phyloP scores from a whole-genome alignment of 768 basidiomycete species.

The Cystobasidium tubakii region DNA sequence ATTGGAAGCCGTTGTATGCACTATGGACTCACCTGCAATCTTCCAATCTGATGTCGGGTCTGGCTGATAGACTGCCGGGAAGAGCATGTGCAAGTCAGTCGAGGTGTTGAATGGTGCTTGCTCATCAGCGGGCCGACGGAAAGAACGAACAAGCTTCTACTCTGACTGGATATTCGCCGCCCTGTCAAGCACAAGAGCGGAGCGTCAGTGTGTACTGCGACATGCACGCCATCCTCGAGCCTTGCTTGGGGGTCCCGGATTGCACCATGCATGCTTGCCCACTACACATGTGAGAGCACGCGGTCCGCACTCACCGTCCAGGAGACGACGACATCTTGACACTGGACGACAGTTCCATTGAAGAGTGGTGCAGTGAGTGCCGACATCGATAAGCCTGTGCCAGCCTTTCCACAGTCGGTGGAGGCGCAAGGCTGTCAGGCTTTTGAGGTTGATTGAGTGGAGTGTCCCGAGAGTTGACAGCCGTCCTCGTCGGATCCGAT shows the following conservation, averaged over 20 bases:
- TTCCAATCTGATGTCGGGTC: slow-evolving; percentile 13
- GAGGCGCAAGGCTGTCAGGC: too few species aligned
- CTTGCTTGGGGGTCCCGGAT: too few species aligned
- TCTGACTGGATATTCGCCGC: slow-evolving; percentile 26
- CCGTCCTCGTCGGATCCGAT: too few species aligned
- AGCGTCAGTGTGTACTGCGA: background rate
- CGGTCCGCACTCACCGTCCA: slow-evolving; percentile 7
- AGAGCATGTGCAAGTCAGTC: background rate
- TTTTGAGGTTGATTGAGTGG: too few species aligned
- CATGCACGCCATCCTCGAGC: too few species aligned
- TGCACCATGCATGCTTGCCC: too few species aligned
- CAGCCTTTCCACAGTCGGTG: background rate
- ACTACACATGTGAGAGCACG: too few species aligned
- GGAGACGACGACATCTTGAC: slow-evolving; percentile 2
- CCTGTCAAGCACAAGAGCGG: background rate
- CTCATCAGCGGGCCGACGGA: background rate
- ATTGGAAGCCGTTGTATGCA: too few species aligned
- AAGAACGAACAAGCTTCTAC: slow-evolving; percentile 28
- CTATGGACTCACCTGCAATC: slow-evolving; percentile 10
- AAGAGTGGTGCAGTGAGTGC: slow-evolving; percentile 9
- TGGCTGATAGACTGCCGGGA: slow-evolving; percentile 27
- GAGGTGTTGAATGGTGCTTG: too few species aligned
- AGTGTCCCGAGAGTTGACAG: too few species aligned
- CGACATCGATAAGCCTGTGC: background rate
- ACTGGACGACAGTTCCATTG: slow-evolving; percentile 65